phyloP scores from a whole-genome alignment of 1,139 yeast genomes.

The Meyerozyma carpophila region DNA sequence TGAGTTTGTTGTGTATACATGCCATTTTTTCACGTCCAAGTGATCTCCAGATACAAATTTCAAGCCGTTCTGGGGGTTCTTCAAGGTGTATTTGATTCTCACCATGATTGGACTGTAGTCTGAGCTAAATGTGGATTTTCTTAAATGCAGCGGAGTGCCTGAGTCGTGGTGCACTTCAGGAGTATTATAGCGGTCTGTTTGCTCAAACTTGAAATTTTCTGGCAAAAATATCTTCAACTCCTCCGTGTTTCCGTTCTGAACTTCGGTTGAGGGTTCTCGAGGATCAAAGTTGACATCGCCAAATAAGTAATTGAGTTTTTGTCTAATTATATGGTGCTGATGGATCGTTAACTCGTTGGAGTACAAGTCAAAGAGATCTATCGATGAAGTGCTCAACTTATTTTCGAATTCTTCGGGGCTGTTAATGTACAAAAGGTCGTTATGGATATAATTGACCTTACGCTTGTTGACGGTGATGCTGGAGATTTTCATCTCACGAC shows the following conservation, averaged over 20 bases:
- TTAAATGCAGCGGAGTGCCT: conserved; percentile 34
- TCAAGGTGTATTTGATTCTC: conserved; percentile 60
- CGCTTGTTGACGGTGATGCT: conserved; percentile 56
- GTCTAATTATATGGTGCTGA: conserved; percentile 62
- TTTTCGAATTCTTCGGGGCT: conserved; percentile 25
- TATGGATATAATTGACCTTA: conserved; percentile 32
- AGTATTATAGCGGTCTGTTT: conserved; percentile 47
- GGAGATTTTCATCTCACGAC: conserved; percentile 67
- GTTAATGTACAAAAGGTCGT: conserved; percentile 35
- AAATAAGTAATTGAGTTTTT: conserved; percentile 57
- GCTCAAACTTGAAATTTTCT: conserved; percentile 56
- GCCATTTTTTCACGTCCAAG: conserved; percentile 52
- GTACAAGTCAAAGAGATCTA: conserved; percentile 39
- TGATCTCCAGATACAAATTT: conserved; percentile 55
- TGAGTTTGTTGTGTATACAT: conserved; percentile 78
- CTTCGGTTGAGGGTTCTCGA: conserved; percentile 13
- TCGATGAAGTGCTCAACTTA: conserved; percentile 13
- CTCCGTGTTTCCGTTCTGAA: conserved; percentile 48
- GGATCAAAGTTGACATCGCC: conserved; percentile 44
- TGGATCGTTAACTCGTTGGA: conserved; percentile 41
- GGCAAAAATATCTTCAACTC: conserved; percentile 73
- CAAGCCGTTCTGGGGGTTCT: conserved; percentile 71
- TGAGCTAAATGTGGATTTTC: conserved; percentile 28
- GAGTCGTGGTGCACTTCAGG: conserved; percentile 40
- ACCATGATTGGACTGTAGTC: conserved; percentile 70